Conservation (phyloP, 1,139 yeast species). For the Blastobotrys niveus region DNA sequence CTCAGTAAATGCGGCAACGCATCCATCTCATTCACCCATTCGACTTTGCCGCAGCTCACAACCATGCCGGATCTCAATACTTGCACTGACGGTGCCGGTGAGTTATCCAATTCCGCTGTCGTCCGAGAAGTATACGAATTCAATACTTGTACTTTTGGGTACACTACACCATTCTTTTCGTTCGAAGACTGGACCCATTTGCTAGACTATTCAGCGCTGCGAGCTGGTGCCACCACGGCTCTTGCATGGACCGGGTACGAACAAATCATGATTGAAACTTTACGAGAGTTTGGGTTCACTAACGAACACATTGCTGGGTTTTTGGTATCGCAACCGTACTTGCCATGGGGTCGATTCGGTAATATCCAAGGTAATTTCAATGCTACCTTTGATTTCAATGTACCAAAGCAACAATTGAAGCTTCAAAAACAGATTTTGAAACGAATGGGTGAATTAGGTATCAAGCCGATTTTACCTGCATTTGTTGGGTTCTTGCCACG, state of each 20-base stretch:
- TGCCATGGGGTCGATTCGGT: constrained; percentile 23
- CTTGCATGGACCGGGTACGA: constrained; percentile 22
- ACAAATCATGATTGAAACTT: constrained; percentile 18
- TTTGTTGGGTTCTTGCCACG: constrained; percentile 21
- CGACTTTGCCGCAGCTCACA: constrained; percentile 12
- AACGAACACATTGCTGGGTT: constrained; percentile 15
- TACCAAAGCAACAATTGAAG: constrained; percentile 15
- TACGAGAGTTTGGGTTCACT: constrained; percentile 18
- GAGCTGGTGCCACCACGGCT: constrained; percentile 17
- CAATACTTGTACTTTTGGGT: constrained; percentile 22
- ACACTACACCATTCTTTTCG: constrained; percentile 19
- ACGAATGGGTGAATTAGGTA: constrained; percentile 21
- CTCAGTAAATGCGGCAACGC: constrained; percentile 15
- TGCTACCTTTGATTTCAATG: constrained; percentile 13
- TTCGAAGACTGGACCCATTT: constrained; percentile 20
- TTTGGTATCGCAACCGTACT: constrained; percentile 18
- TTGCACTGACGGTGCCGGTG: neutral
- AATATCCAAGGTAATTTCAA: constrained; percentile 21
- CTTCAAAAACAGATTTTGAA: constrained; percentile 16
- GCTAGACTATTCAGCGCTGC: constrained; percentile 20
- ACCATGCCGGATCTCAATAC: constrained; percentile 17
- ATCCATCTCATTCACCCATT: constrained; percentile 19
- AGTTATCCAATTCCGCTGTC: constrained; percentile 14
- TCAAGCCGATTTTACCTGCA: constrained; percentile 22
- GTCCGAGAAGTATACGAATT: constrained; percentile 20